A percentile compares a stretch with the other conserved stretches of the same genome.
Conservation (phyloP, 352 stramenopile species). For the Phytophthora pini region DNA sequence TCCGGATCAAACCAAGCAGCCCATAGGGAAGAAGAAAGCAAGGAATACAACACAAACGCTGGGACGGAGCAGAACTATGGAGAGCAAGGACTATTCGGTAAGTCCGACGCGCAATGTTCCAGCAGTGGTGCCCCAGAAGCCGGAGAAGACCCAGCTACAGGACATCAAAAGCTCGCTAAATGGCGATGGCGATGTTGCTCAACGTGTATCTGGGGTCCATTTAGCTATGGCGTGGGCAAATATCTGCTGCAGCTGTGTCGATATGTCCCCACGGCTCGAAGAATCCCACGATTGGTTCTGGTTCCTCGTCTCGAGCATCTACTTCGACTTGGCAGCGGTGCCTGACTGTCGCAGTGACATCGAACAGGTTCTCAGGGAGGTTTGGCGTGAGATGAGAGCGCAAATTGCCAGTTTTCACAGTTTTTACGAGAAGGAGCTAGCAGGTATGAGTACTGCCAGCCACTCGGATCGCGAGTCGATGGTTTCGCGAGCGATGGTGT, state of each 20-base stretch:
- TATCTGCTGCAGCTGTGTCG: slow-evolving; percentile 14
- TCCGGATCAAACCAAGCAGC: too few relatives aligned
- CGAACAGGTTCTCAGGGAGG: slow-evolving; percentile 1
- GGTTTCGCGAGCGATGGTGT: slow-evolving; percentile 1
- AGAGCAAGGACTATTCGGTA: too few relatives aligned
- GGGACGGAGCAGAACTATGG: too few relatives aligned
- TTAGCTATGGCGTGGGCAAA: slow-evolving; percentile 17
- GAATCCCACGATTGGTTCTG: slow-evolving; percentile 22
- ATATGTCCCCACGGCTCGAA: slow-evolving; percentile 2
- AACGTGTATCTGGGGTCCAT: slow-evolving; percentile 1
- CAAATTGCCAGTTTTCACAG: slow-evolving; percentile 7
- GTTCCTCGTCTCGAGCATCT: slow-evolving; percentile 14
- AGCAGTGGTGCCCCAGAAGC: too few relatives aligned
- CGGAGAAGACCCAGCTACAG: too few relatives aligned
- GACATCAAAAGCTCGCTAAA: background rate
- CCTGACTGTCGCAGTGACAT: background rate
- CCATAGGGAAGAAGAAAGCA: too few relatives aligned
- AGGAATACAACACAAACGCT: too few relatives aligned
- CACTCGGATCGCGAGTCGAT: background rate
- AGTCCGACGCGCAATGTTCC: too few relatives aligned
- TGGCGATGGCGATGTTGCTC: background rate
- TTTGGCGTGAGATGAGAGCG: background rate
- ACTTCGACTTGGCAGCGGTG: slow-evolving; percentile 6
- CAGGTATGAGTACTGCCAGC: background rate
- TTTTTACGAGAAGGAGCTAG: slow-evolving; percentile 5